Base-by-base conservation (phyloP, 148 eudicot species). In the Chenopodium formosanum region DNA sequence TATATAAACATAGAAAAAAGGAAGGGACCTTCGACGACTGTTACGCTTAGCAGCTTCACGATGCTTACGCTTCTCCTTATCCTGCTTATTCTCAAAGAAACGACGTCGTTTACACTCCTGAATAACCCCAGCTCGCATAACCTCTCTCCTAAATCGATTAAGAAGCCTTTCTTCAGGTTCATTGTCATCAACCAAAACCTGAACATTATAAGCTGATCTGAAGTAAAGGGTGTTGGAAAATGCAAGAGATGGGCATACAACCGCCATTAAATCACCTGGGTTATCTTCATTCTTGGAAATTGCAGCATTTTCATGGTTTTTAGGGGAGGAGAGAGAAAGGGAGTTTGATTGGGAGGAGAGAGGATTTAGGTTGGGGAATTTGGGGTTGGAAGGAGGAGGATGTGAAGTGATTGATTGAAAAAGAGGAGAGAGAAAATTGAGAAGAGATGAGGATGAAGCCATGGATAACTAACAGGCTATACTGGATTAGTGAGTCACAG, bases 41-140 rank as follows among this genome's bases (percentile, higher is more conserved):
- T 95, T 95, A 11, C 98, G 98, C 88, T 84, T 93, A 81, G 98
- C 97, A 78, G 98, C 97, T 40, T 95, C 98, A 29, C 97, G 97
- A 62, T 90, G 17, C 88, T 90, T 92, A 32, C 99, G 92, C 86
- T 95, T 95, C 86, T 86, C 75, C 89, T 90, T 78, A 0, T 95
- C 97, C 88, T 95, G 99, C 71, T 85, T 91, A 71, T 89, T 91
- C 88, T 95, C 99, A 63, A 87, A 90, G 84, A 53, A 92, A 80
- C 91, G 84, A 68, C 99, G 84, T 7, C 97, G 87, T 82, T 86
- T 90, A 80, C 89, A 87, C 84, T 95, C 99, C 62, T 93, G 99
- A 14, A 95, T 92, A 75, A 95, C 84, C 0, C 97, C 99, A 37
- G 97, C 94, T 63, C 88, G 86, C 90, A 92, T 90, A 0, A 95